Percentiles rank a stretch among this genome's conserved stretches.
These are phyloP conservation scores for Penicillium pulvis DNA, from an alignment of 495 filamentous ascomycete species.

Conservation along the genomic window DNA sequence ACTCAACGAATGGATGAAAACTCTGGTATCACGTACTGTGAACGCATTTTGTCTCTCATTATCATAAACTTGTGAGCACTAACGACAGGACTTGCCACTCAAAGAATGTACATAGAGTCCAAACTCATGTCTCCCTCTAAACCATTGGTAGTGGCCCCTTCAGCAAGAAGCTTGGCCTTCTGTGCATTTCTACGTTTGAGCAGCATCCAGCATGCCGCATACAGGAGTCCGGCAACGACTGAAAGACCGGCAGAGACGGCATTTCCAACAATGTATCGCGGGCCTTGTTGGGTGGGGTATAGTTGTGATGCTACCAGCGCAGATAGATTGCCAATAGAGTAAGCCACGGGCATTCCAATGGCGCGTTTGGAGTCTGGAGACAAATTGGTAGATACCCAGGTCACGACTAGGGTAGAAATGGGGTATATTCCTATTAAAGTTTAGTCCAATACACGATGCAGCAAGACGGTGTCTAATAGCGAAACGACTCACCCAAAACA, in stretches of 20 bases:
- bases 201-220: constrained; percentile 1
- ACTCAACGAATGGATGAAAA: too few species aligned
- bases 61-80: too few species aligned
- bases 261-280: background rate
- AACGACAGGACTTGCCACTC: background rate
- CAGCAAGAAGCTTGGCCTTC: background rate
- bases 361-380: constrained; percentile 2
- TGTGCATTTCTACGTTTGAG: background rate
- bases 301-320: constrained; percentile 1
- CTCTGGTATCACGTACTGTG: too few species aligned
- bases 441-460: background rate
- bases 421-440: background rate
- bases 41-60: too few species aligned
- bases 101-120: constrained; percentile 2
- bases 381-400: background rate
- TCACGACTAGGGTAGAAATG: background rate
- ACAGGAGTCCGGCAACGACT: background rate
- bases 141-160: background rate
- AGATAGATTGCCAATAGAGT: background rate
- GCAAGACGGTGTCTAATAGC: too few species aligned
- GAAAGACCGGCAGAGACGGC: constrained; percentile 1
- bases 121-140: background rate
- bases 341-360: constrained; percentile 1
- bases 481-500: too few species aligned
- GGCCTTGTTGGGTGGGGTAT: background rate